Conservation (phyloP, 441 rosid genomes). For the Bocquillonia castaneifolia region DNA sequence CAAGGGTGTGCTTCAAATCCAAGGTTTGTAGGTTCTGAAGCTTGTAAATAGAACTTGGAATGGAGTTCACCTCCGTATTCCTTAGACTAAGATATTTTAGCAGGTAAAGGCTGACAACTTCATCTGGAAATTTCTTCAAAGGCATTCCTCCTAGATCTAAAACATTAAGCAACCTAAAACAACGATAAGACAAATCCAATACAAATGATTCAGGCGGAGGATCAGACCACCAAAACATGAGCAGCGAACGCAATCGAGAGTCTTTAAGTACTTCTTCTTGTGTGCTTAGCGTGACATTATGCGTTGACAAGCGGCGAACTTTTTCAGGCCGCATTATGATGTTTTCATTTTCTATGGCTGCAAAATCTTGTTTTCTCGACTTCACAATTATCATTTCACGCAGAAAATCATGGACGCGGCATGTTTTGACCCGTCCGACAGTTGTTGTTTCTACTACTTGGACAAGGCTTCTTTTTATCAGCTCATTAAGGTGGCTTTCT, state of each 20-base stretch:
- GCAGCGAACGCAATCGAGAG: not conserved
- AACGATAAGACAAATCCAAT: not conserved
- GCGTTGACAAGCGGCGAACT: not conserved
- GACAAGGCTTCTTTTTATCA: not conserved
- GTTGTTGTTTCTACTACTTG: not conserved
- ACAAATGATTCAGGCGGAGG: not conserved
- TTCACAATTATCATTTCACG: too few species aligned
- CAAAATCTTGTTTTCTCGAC: not conserved
- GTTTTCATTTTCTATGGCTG: not conserved
- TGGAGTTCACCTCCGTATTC: not conserved
- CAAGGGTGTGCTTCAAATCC: not conserved
- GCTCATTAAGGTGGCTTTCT: not conserved
- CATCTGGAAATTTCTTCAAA: not conserved
- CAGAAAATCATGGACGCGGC: not conserved
- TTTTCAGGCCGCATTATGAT: not conserved
- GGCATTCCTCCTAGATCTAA: not conserved
- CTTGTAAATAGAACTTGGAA: not conserved
- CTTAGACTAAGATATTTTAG: not conserved
- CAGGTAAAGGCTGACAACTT: not conserved
- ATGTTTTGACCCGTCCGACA: not conserved
- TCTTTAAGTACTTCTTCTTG: not conserved
- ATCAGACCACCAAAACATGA: not conserved
- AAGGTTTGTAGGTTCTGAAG: not conserved
- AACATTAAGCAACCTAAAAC: not conserved
- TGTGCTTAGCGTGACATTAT: not conserved